Base-by-base conservation (phyloP, 805 yeast species). In the Tanozyma kutaoensis region DNA sequence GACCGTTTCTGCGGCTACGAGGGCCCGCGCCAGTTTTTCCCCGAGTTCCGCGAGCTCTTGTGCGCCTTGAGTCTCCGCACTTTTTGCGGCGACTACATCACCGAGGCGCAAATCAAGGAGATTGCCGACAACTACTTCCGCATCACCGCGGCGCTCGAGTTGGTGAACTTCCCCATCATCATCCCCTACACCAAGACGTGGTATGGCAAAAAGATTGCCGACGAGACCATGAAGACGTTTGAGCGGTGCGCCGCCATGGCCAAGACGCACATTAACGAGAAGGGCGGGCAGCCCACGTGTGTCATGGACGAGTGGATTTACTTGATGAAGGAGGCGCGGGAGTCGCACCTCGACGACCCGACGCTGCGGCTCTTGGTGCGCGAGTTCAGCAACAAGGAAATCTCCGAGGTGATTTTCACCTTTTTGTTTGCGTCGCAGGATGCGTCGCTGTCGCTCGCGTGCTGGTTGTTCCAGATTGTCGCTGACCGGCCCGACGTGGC, bases 391-490 rank as follows among this genome's bases (percentile, higher is more conserved):
- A 73, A 86, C 61, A 77, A 66, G 53, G 98, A 91, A 55, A 88
- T 91, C 43, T 80, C 95, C 13, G 97, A 91, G 62, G 93, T 94
- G 30, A 72, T 91, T 36, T 91, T 91, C 69, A 91, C 98, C 10
- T 91, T 91, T 55, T 62, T 91, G 52, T 91, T 91, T 54, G 98
- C 98, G 5, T 80, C 95, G 4, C 98, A 91, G 59, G 98, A 91
- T 57, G 98, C 98, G 14, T 80, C 95, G 6, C 85, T 96, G 1
- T 82, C 96, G 4, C 75, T 93, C 41, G 91, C 95, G 36, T 88
- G 97, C 56, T 91, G 98, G 98, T 66, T 91, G 45, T 91, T 88
- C 73, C 98, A 91, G 65, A 71, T 85, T 42, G 76, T 85, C 30
- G 86, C 95, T 34, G 98, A 91, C 52, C 72, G 95, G 46, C 96